A percentile compares a stretch with the other conserved stretches of the same genome.
Evolutionary conservation across 2,329 filamentous ascomycete genomes (phyloP).

Genomic region (Scytalidium sp.): DNA sequence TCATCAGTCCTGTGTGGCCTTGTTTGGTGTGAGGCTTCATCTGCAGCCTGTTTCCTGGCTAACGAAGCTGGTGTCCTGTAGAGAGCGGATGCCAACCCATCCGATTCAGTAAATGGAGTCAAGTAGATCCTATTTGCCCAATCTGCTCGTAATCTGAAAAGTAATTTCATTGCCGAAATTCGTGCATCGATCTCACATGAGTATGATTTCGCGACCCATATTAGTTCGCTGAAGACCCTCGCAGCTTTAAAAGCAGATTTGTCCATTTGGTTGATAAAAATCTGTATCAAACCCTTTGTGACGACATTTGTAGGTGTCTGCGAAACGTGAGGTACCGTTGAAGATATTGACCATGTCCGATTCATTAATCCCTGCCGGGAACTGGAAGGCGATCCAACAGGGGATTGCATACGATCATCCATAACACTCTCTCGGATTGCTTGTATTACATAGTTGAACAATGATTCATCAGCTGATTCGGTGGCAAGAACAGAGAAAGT

Average conservation of each 20-base stretch:
- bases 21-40: conserved; percentile 37
- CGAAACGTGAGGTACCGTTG: conserved; percentile 6
- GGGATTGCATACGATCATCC: conserved; percentile 41
- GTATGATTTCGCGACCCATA: conserved; percentile 59
- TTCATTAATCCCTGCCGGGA: conserved; percentile 21
- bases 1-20: conserved; percentile 34
- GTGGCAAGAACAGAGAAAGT: conserved; percentile 64
- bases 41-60: conserved; percentile 35
- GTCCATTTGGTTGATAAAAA: conserved; percentile 74
- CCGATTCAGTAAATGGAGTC: conserved; percentile 66
- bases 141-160: conserved; percentile 82
- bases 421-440: conserved; percentile 49
- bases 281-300: conserved; percentile 65
- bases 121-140: conserved; percentile 75
- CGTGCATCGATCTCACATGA: conserved; percentile 66
- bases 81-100: conserved; percentile 68
- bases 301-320: conserved; percentile 67
- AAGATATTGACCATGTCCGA: conserved; percentile 13
- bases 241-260: conserved; percentile 62
- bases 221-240: conserved; percentile 58
- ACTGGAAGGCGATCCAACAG: conserved; percentile 30
- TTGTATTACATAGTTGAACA: conserved; percentile 58
- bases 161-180: conserved; percentile 70
- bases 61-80: conserved; percentile 58
- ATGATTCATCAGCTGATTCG: conserved; percentile 51